Conservation (phyloP, 768 basidiomycete species). For the Kwoniella shandongensis region DNA sequence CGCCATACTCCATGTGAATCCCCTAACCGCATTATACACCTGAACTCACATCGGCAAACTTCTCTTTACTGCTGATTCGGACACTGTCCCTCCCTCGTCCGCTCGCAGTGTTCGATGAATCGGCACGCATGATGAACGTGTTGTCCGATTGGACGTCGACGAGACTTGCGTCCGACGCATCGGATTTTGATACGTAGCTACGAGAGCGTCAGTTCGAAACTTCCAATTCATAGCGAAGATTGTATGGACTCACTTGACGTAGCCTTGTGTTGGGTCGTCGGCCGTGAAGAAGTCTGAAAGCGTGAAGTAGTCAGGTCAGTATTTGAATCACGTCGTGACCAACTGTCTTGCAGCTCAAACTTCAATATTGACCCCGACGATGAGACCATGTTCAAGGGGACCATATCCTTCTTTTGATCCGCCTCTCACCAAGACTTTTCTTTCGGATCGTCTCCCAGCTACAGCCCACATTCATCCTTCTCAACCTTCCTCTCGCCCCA, state of each 20-base stretch:
- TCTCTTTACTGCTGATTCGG: conserved; percentile 46
- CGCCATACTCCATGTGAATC: not conserved
- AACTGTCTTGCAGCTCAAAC: no score
- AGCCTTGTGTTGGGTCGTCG: conserved; percentile 47
- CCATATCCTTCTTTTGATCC: no score
- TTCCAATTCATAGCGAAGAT: not conserved
- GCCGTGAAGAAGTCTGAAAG: conserved; percentile 46
- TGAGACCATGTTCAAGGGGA: no score
- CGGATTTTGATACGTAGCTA: conserved; percentile 45
- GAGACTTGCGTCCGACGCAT: conserved; percentile 31
- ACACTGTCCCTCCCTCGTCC: conserved; percentile 50
- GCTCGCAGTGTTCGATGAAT: conserved; percentile 33
- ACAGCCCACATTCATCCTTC: not conserved
- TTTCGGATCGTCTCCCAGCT: not conserved
- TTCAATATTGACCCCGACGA: no score
- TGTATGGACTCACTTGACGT: conserved; percentile 34
- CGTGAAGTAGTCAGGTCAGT: no score
- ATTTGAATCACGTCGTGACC: no score
- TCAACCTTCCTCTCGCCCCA: no score
- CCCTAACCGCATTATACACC: not conserved
- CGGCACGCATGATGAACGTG: conserved; percentile 46
- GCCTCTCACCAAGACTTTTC: no score
- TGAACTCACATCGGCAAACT: conserved; percentile 47
- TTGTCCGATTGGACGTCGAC: conserved; percentile 28
- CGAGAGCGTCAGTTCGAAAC: not conserved